A percentile compares a stretch with the other conserved stretches of the same genome.
phyloP scores from a whole-genome alignment of 1,284 basidiomycete genomes.

The Ceratobasidium sp. region DNA sequence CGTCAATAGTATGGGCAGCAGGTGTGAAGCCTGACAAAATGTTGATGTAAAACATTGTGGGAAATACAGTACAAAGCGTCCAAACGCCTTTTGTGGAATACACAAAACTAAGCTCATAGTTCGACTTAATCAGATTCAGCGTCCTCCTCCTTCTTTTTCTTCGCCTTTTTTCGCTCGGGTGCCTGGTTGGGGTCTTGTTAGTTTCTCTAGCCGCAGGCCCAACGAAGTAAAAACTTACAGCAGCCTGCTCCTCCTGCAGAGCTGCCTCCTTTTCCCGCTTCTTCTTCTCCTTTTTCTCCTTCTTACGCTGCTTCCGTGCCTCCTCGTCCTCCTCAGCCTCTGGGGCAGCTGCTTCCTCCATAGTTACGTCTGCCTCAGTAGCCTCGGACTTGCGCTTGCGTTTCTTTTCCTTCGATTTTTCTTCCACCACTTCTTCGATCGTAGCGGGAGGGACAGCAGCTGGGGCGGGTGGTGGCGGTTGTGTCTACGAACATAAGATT shows the following conservation, averaged over 20 bases:
- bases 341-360: constrained; percentile 34
- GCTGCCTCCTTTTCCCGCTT: constrained; percentile 74
- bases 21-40: neutral
- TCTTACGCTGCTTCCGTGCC: constrained; percentile 54
- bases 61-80: constrained; percentile 6
- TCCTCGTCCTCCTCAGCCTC: constrained; percentile 54
- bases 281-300: constrained; percentile 70
- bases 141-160: constrained; percentile 35
- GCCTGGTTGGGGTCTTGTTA: neutral
- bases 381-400: constrained; percentile 52
- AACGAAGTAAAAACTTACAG: neutral
- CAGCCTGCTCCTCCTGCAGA: constrained; percentile 25
- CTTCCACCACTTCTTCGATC: constrained; percentile 49
- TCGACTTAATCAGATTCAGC: constrained; percentile 24
- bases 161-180: constrained; percentile 42
- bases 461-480: constrained; percentile 53
- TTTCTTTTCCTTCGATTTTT: constrained; percentile 53
- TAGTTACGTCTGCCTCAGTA: constrained; percentile 45
- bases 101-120: neutral
- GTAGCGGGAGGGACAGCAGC: constrained; percentile 52
- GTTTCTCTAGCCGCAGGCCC: neutral
- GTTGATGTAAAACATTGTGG: constrained; percentile 11
- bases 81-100: constrained; percentile 16
- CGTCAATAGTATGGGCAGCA: too few species aligned
- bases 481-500: constrained; percentile 50